Evolutionary conservation across 192 early-diverging fungal genomes (phyloP), one percentile per base, ranked within the genome.

Genomic region (Podila clonocystis): DNA sequence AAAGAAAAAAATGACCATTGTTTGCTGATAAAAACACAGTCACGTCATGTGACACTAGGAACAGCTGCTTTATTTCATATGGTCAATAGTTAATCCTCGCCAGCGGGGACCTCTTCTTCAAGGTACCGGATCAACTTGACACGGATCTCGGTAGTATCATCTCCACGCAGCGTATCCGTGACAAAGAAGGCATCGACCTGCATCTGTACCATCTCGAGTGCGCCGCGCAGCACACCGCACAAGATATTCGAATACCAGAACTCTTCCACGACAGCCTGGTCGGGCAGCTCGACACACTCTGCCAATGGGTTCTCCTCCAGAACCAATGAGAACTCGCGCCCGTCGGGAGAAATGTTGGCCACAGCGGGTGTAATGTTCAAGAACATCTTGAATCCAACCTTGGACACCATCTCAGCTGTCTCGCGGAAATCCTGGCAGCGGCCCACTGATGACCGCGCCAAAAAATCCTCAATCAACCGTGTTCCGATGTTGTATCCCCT

Each of bases 401-500:
- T 99, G 41, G 97, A 88, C n/a, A 99, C 89, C 38, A 93, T 93
- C 62, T 99, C 98, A 9, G 95, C 96, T 0, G 98, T 98, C 58
- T 97, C 94, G 49, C 88, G 85, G 70, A 99, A 94, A 73, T 96
- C 94, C 30, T 89, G 78, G 83, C 98, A 99, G 58, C 98, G 94
- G 49, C 87, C 89, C 50, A 91, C 83, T 59, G 82, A 87, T 2
- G 93, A 87, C 68, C 91, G 85, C n/a, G 98, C 95, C 50, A 99
- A 82, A 62, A 98, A 95, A 75, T 99, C 98, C 72, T 99, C 98
- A 72, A 99, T 96, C 63, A 99, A 83, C 4, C 97, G 91, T 31
- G 91, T 88, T 28, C 98, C 98, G 65, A 99, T 99, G 76, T 97
- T 99, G 84, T 99, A 99, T 31, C 98, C 98, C 94, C 94, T 95